Evolutionary conservation across 495 filamentous ascomycete species (phyloP).

Genomic region (Tuber melanosporum): DNA sequence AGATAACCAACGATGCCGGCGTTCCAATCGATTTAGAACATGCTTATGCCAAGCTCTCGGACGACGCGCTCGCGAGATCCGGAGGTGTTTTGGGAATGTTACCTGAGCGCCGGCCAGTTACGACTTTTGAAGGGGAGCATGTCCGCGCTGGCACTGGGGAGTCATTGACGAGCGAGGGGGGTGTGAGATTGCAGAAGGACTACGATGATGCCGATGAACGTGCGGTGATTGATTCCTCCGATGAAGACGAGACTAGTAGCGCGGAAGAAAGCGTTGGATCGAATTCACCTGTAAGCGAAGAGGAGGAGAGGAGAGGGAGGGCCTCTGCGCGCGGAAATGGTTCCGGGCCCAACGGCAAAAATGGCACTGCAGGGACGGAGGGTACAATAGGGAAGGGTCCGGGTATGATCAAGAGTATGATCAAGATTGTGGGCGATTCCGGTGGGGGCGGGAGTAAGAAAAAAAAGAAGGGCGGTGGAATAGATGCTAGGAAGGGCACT

Average conservation of each 20-base stretch:
- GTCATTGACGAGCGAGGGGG: constrained; percentile 42
- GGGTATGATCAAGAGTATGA: constrained; percentile 41
- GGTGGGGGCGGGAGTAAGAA: constrained; percentile 42
- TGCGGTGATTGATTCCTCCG: constrained; percentile 50
- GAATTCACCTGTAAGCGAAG: constrained; percentile 49
- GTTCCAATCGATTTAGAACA: constrained; percentile 33
- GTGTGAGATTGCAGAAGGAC: constrained; percentile 65
- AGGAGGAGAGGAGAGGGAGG: constrained; percentile 44
- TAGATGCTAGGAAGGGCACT: constrained; percentile 38
- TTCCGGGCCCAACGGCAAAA: constrained; percentile 42
- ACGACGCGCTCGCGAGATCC: constrained; percentile 36
- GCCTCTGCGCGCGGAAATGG: constrained; percentile 18
- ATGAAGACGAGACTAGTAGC: constrained; percentile 47
- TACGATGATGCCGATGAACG: constrained; percentile 58
- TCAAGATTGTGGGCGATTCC: constrained; percentile 30
- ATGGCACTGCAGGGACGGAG: constrained; percentile 49
- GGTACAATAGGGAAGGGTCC: constrained; percentile 40
- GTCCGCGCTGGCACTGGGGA: constrained; percentile 39
- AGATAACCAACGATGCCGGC: constrained; percentile 19
- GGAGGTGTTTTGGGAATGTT: constrained; percentile 36
- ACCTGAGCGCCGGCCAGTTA: constrained; percentile 42
- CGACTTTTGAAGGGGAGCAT: constrained; percentile 32
- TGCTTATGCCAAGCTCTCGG: constrained; percentile 37
- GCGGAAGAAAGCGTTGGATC: constrained; percentile 52
- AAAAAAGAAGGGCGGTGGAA: constrained; percentile 37